Evolutionary conservation across 2,329 filamentous ascomycete species (phyloP).

Genomic region (Teratosphaeria pseudoeucalypti): DNA sequence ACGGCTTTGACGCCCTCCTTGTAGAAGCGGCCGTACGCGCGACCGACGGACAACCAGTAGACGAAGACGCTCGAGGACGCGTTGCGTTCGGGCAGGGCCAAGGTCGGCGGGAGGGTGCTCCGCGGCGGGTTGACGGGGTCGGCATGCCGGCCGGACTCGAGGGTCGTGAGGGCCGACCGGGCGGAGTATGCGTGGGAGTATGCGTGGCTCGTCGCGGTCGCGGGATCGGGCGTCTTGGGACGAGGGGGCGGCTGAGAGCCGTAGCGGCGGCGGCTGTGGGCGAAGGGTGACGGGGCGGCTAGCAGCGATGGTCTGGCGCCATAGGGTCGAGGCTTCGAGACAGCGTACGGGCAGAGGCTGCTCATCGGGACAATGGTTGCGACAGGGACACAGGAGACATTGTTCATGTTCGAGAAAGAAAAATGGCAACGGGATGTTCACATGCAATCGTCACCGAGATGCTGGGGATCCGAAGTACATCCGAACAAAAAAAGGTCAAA

Average conservation of each 20-base stretch:
- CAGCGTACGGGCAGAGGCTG: constrained; percentile 18
- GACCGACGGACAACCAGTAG: constrained; percentile 55
- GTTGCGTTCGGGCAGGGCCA: constrained; percentile 51
- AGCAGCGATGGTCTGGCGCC: constrained; percentile 4
- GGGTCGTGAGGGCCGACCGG: constrained; percentile 4
- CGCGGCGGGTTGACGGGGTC: constrained; percentile 56
- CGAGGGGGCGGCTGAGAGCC: constrained; percentile 1
- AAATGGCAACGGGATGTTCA: constrained; percentile 1
- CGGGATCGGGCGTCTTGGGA: background rate
- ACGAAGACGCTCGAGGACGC: constrained; percentile 35
- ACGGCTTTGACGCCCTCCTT: constrained; percentile 71
- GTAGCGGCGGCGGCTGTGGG: constrained; percentile 3
- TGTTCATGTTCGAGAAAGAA: background rate
- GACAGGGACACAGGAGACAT: background rate
- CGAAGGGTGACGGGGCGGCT: background rate
- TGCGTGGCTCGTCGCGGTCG: constrained; percentile 1
- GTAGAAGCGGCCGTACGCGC: constrained; percentile 76
- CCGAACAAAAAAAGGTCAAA: background rate
- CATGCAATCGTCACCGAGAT: background rate
- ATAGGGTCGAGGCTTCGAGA: constrained; percentile 12
- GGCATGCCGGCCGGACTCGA: constrained; percentile 31
- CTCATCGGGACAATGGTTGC: constrained; percentile 12
- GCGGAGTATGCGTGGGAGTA: constrained; percentile 3
- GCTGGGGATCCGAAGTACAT: background rate
- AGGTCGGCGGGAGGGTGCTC: constrained; percentile 60